Base-by-base conservation (phyloP, 2,329 filamentous ascomycete genomes). In the Shiraia bambusicola region DNA sequence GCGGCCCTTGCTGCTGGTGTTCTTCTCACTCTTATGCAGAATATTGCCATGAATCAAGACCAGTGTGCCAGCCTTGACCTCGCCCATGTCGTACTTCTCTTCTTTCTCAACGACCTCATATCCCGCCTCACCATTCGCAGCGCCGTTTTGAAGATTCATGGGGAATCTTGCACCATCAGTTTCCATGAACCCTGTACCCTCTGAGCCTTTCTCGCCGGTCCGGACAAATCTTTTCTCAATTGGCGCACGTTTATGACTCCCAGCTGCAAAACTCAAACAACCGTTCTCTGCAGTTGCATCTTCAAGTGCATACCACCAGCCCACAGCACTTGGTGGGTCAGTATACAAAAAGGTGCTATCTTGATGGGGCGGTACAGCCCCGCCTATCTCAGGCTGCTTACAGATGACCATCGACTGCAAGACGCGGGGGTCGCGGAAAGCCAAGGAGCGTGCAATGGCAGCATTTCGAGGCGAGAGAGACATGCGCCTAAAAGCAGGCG, bases 391-490 rank as follows among this genome's bases (percentile, higher is more conserved):
- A 15, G 93, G 91, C 72, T 96, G 92, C 70, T 98, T 98, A 80
- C 90, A 96, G 58, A 98, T 97, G 19, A 97, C 79, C 93, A 98
- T 98, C 67, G 87, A 93, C 75, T 98, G 93, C 37, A 98, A 76
- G 4, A 85, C 77, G 14, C 86, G 76, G 2, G 91, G 88, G 66
- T 95, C 88, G 4, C 54, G 59, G 72, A 90, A 95, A 2, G 86
- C 86, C 9, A 95, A 76, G 7, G 78, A 78, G 31, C 74, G 73
- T 1, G 90, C 89, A 11, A 95, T 82, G 4, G 76, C 80, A 0
- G 69, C 76, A 66, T 81, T 85, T 44, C 66, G 67, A 27, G 69
- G 65, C 10, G 78, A 80, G 28, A 81, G 76, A 0, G 77, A 76
- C 25, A 77, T 66, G 17, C 63, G 50, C 24, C 80, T 79, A 62